These are phyloP conservation scores for Teratosphaeria gauchensis DNA, from an alignment of 2,329 filamentous ascomycete genomes.

Conservation along the genomic window DNA sequence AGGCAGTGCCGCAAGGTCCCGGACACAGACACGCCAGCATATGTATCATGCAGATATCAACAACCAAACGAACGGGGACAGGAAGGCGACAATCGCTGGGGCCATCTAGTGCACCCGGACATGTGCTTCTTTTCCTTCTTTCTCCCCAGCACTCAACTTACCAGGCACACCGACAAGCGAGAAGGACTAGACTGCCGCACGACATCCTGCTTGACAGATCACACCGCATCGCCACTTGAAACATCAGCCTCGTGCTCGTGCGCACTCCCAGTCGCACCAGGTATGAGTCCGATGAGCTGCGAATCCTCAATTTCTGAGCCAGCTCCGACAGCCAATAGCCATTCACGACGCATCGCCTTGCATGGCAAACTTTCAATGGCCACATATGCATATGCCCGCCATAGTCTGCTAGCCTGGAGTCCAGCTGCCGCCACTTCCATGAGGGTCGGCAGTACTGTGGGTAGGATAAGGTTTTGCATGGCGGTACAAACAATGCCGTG, in stretches of 20 bases:
- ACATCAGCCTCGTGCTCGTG: neutral
- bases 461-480: neutral
- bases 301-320: neutral
- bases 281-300: neutral
- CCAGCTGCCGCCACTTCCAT: neutral
- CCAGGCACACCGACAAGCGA: neutral
- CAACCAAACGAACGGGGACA: neutral
- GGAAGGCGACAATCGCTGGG: neutral
- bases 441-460: neutral
- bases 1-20: neutral
- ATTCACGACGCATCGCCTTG: neutral
- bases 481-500: neutral
- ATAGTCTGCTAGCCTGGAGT: neutral
- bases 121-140: neutral
- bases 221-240: neutral
- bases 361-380: conserved; percentile 8
- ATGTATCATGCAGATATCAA: neutral
- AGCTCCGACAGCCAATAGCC: neutral
- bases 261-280: neutral
- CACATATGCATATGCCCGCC: neutral
- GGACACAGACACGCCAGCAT: neutral
- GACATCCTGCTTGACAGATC: neutral
- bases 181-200: neutral
- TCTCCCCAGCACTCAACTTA: neutral
- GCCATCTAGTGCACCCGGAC: neutral